Conservation (phyloP, 2,329 filamentous ascomycete species). For the Camillea tinctor region DNA sequence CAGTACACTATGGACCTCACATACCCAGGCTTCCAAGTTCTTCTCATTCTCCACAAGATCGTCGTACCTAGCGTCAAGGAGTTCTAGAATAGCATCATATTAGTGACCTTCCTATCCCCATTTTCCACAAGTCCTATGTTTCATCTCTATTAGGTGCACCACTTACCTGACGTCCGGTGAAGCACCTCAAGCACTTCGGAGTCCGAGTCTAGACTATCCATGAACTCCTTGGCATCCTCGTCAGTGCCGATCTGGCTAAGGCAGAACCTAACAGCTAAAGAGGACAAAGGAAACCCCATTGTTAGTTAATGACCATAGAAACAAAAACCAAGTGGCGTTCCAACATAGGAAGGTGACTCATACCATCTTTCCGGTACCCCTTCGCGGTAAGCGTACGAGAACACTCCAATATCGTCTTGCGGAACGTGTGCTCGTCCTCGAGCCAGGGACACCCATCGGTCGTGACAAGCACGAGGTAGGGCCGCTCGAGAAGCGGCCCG, state of each 20-base stretch:
- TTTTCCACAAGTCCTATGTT: too few species aligned
- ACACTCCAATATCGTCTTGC: constrained; percentile 11
- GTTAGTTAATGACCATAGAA: neutral
- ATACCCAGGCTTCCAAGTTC: constrained; percentile 15
- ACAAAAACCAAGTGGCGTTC: neutral
- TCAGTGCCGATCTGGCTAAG: constrained; percentile 16
- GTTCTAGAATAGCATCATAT: constrained; percentile 6
- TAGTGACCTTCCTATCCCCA: neutral
- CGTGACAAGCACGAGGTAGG: constrained; percentile 12
- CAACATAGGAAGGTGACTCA: constrained; percentile 1
- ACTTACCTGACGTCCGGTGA: constrained; percentile 11
- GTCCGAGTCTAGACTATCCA: constrained; percentile 9
- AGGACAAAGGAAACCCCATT: neutral
- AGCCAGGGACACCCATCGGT: constrained; percentile 16
- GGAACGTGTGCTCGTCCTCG: constrained; percentile 11
- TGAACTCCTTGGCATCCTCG: constrained; percentile 9
- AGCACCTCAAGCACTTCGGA: constrained; percentile 5
- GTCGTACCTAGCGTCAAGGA: constrained; percentile 14
- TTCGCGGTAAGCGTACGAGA: constrained; percentile 1
- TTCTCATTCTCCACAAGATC: constrained; percentile 7
- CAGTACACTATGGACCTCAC: neutral
- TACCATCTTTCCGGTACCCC: constrained; percentile 9
- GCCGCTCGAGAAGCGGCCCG: constrained; percentile 8
- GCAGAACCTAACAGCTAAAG: constrained; percentile 12
- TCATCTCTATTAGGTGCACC: too few species aligned